Conservation (phyloP, 768 basidiomycete genomes). For the Pholiota molesta region DNA sequence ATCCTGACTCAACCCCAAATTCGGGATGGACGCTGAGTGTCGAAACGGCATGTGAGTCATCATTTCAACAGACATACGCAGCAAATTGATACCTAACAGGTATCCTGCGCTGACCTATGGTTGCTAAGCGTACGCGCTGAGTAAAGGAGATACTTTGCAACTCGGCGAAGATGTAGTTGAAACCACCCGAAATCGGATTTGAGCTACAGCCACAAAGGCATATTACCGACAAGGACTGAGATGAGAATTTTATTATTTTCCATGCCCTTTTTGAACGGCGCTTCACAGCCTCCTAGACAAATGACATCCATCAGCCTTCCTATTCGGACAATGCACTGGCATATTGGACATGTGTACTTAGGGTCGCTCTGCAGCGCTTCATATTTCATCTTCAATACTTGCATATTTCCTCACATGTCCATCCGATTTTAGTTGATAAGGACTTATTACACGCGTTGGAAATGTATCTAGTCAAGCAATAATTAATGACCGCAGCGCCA, state of each 20-base stretch:
- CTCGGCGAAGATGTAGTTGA: constrained; percentile 18
- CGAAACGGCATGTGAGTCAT: constrained; percentile 31
- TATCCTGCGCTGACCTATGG: background rate
- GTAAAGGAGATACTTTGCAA: constrained; percentile 14
- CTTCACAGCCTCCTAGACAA: constrained; percentile 18
- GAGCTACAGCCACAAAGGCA: constrained; percentile 18
- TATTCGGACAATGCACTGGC: constrained; percentile 6
- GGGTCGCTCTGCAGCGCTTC: constrained; percentile 2
- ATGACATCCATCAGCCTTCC: constrained; percentile 13
- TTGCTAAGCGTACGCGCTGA: constrained; percentile 9
- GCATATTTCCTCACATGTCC: constrained; percentile 1
- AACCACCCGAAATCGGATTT: constrained; percentile 17
- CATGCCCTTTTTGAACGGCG: background rate
- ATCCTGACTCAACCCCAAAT: constrained; percentile 37
- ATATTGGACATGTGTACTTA: constrained; percentile 5
- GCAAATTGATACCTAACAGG: constrained; percentile 6
- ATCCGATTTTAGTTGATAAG: background rate
- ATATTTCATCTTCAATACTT: background rate
- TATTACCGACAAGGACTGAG: constrained; percentile 13
- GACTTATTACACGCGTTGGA: background rate
- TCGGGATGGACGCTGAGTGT: constrained; percentile 23
- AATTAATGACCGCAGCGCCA: background rate
- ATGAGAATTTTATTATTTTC: constrained; percentile 8
- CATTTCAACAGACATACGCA: constrained; percentile 23
- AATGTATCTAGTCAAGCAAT: background rate